Conservation (phyloP, 305 asterid species). For the Petunia hybrid region DNA sequence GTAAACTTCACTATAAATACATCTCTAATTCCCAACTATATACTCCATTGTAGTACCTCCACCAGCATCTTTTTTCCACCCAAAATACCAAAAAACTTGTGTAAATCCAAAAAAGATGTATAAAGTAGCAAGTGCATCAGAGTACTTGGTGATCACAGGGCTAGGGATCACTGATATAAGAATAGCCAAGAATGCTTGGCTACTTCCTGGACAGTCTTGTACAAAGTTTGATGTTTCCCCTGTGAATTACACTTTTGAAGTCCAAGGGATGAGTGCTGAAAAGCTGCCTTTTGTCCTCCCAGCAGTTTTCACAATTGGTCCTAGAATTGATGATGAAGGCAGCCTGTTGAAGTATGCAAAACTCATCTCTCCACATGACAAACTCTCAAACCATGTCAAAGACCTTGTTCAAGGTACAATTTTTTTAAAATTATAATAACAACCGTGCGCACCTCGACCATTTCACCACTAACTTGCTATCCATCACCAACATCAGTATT, state of each 20-base stretch:
- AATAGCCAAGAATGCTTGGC: conserved; percentile 60
- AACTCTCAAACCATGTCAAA: conserved; percentile 57
- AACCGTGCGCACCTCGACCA: neutral
- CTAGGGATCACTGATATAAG: conserved; percentile 50
- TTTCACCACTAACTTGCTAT: neutral
- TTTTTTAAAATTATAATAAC: neutral
- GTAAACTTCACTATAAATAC: neutral
- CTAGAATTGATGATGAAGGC: conserved; percentile 48
- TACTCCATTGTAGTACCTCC: neutral
- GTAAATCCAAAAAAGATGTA: conserved; percentile 39
- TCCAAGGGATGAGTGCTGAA: conserved; percentile 81
- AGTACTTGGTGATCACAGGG: conserved; percentile 70
- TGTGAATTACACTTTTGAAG: conserved; percentile 74
- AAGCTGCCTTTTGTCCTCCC: conserved; percentile 74
- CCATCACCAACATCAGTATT: neutral
- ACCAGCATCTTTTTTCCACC: neutral
- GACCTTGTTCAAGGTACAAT: conserved; percentile 63
- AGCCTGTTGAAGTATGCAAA: conserved; percentile 60
- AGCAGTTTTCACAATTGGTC: conserved; percentile 80
- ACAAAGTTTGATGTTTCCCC: conserved; percentile 61
- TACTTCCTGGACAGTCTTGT: conserved; percentile 58
- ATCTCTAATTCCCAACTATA: neutral
- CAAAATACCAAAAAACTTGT: conserved; percentile 11
- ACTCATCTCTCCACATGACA: conserved; percentile 71
- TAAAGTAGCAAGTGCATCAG: conserved; percentile 64